Base-by-base conservation (phyloP, 768 basidiomycete genomes). In the Auriscalpium vulgare region DNA sequence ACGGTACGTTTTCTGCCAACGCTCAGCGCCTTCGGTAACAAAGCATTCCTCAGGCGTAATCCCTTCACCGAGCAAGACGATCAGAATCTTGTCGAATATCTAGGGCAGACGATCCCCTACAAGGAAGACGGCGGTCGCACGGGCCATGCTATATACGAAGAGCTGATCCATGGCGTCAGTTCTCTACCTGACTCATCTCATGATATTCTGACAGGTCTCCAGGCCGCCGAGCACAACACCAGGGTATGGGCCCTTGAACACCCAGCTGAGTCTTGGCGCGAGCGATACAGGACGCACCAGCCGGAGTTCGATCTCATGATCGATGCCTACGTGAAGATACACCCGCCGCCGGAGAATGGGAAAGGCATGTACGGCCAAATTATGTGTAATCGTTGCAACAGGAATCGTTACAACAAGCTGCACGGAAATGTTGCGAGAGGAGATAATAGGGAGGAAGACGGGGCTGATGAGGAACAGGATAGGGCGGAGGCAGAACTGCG, bases 211-310 rank as follows among this genome's bases (percentile, higher is more conserved):
- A 60, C 9, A 16, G 8, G 37, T 44, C 23, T 43, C 44, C 14
- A 45, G 44, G n/a, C 44, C 58, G 59, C 38, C 19, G 21, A 54
- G 10, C 37, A 54, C 35, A 55, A 55, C 17, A 49, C 47, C 36
- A 54, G 59, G 50, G 43, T 11, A 8, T 59, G 65, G 65, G 63
- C 59, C 8, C 50, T 21, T 6, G 55, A 56, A 8, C 65, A 66
- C 35, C 54, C 65, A 4, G 49, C 56, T 50, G 53, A 56, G 40
- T 52, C 58, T 8, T 66, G 65, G 65, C 62, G 58, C 10, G 60
- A 66, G 50, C 59, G 56, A 2, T 66, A 66, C 56, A 62, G 59
- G 59, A 63, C 61, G 48, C 57, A 66, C 29, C 48, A 38, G 21
- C 29, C 10, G 11, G 47, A 50, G n/a, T 17, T 66, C 36, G 60